Conservation (phyloP, 2,329 filamentous ascomycete species). For the Bipolaris victoriae region DNA sequence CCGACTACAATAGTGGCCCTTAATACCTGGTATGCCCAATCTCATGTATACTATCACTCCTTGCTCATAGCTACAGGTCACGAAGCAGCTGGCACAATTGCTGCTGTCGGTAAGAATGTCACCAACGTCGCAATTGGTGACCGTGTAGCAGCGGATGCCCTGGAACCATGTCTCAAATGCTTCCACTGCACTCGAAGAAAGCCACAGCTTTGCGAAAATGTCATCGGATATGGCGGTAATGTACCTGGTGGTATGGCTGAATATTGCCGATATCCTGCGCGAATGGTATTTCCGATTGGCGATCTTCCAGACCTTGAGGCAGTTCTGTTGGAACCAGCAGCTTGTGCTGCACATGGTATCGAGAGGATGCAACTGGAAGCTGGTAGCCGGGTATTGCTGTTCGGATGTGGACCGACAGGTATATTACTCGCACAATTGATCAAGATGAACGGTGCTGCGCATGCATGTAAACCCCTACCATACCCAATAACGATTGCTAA, state of each 20-base stretch:
- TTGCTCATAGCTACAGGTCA: constrained; percentile 56
- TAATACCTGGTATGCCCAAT: constrained; percentile 29
- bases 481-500: neutral
- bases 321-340: constrained; percentile 72
- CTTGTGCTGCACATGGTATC: constrained; percentile 72
- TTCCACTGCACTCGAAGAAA: constrained; percentile 75
- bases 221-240: constrained; percentile 70
- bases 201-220: constrained; percentile 71
- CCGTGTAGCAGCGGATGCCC: constrained; percentile 66
- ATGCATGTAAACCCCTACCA: constrained; percentile 45
- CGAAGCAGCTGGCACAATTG: constrained; percentile 71
- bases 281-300: constrained; percentile 68
- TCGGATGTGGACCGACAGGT: constrained; percentile 71
- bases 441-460: constrained; percentile 69
- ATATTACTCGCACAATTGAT: constrained; percentile 68
- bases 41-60: neutral
- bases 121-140: constrained; percentile 67
- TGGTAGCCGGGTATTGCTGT: constrained; percentile 69
- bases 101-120: constrained; percentile 64
- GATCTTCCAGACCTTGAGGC: constrained; percentile 72
- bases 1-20: constrained; percentile 20
- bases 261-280: constrained; percentile 64
- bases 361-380: constrained; percentile 72
- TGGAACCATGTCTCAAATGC: constrained; percentile 72
- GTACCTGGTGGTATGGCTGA: constrained; percentile 76